Evolutionary conservation across 176 grass and related monocot species (phyloP).

Genomic region (Lolium perenne): DNA sequence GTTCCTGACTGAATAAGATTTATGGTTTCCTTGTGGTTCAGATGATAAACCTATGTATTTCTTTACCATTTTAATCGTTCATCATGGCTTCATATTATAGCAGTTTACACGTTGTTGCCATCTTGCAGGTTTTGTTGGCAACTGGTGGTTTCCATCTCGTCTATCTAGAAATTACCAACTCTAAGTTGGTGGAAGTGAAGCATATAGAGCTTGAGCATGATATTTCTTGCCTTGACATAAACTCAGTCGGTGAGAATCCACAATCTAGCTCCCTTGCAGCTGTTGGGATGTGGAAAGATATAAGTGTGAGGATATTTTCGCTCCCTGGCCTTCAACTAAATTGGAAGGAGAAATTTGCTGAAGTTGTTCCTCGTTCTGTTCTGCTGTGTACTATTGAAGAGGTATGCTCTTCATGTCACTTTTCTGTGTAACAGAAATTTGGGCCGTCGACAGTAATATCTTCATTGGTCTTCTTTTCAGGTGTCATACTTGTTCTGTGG

Average conservation of each 20-base stretch:
- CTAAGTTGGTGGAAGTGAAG: slow-evolving; percentile 83
- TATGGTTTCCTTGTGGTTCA: background rate
- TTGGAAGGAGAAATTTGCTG: slow-evolving; percentile 77
- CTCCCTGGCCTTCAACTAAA: slow-evolving; percentile 77
- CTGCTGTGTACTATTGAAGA: slow-evolving; percentile 88
- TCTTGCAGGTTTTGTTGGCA: slow-evolving; percentile 82
- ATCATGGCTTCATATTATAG: background rate
- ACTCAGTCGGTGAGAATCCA: slow-evolving; percentile 67
- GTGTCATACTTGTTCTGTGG: slow-evolving; percentile 86
- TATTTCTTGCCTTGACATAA: slow-evolving; percentile 95
- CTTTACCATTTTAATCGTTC: background rate
- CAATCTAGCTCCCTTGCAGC: slow-evolving; percentile 79
- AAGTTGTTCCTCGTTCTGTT: slow-evolving; percentile 92
- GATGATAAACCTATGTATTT: background rate
- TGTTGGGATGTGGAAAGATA: slow-evolving; percentile 97
- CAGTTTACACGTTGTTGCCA: slow-evolving; percentile 17
- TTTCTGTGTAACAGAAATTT: slow-evolving; percentile 17
- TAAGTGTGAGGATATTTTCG: slow-evolving; percentile 92
- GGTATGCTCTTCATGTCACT: slow-evolving; percentile 56
- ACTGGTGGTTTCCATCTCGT: slow-evolving; percentile 92
- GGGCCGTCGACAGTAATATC: background rate
- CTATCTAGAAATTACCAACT: slow-evolving; percentile 81
- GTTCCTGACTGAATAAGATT: slow-evolving; percentile 10
- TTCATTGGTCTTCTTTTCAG: slow-evolving; percentile 52
- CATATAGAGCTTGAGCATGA: slow-evolving; percentile 84